Base-by-base conservation (phyloP, 192 early-diverging fungal species). In the Umbelopsis sp. region DNA sequence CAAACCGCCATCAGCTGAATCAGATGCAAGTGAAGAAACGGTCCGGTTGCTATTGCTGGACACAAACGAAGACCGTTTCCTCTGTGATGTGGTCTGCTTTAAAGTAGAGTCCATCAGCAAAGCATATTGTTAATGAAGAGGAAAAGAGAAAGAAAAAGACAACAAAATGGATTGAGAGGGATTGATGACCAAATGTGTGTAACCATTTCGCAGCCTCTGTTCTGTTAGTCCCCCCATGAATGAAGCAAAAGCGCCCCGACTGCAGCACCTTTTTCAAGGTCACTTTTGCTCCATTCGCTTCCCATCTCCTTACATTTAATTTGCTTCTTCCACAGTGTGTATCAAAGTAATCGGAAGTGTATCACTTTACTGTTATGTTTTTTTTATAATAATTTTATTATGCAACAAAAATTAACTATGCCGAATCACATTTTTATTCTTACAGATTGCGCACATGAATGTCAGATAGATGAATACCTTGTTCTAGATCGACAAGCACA, bases 221-320 rank as follows among this genome's bases (percentile, higher is more conserved):
- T 25, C n/a, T n/a, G 37, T 41, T 6, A 0, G 2, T 61, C 55
- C 55, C 52, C 55, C 25, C 27, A 18, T 25, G 18, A 61, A 2
- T 61, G 55, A 61, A 35, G 55, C 27, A 49, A 49, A 61, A 61
- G 35, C 55, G 55, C 55, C 55, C 27, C 53, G 25, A 27, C 53
- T 61, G 55, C 55, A 61, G 55, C 55, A 61, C 53, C 15, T 58
- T 58, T 58, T 58, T 58, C 53, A 58, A 58, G 53, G 53, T 58
- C 53, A 58, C 52, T 22, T 12, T 33, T 58, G 53, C 53, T 15
- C 53, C 53, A 58, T 33, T 4, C 23, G 25, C 16, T 30, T 55
- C 25, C 23, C 27, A 18, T 30, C 33, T 58, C 20, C 15, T 30
- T 58, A 23, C 53, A 4, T n/a, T n/a, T n/a, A n/a, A n/a, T n/a